Evolutionary conservation across 495 filamentous ascomycete genomes (phyloP), one percentile per base, ranked within the genome.

Genomic region (Zalerion maritima): DNA sequence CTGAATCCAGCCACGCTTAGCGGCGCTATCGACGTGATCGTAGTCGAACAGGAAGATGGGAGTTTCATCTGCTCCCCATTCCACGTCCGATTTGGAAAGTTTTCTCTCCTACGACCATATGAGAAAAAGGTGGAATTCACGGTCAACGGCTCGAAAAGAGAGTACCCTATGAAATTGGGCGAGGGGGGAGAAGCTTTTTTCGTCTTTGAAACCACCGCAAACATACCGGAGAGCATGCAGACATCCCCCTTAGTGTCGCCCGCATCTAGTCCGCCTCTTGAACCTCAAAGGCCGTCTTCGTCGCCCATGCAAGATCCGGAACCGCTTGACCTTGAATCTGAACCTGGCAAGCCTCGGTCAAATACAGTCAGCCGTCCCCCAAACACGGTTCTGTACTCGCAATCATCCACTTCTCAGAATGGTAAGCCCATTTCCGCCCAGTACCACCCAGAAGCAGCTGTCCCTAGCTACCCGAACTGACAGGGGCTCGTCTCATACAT

Each of bases 111-210:
- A 39, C 82, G 91, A 28, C 91, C 89, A 2, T 94, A 75, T 42
- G 91, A 99, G 54, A 97, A 96, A 67, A 99, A 99, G 73, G 84
- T 97, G 43, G 87, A 94, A 55, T 99, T 99, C 55, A 71, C 66
- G 42, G 89, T 99, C 65, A 96, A 99, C 66, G 75, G 78, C 40
- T 55, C 67, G 29, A 89, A 85, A 57, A 84, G 93, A 49, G 65
- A 89, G 34, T 93, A 91, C 64, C 69, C 89, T 11, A 96, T 99
- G 89, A 99, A 99, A 54, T 67, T 99, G 9, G 89, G 89, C 14
- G 89, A 99, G 49, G 91, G 81, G 5, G 89, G 89, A 19, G 91
- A 99, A 56, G 89, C 89, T 4, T 96, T 99, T 51, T 99, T 99
- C 48, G 81, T 99, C 21, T 96, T 99, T 46, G 86, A 94, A 55